phyloP scores from a whole-genome alignment of 495 filamentous ascomycete genomes.

The Penicillium ucsense region DNA sequence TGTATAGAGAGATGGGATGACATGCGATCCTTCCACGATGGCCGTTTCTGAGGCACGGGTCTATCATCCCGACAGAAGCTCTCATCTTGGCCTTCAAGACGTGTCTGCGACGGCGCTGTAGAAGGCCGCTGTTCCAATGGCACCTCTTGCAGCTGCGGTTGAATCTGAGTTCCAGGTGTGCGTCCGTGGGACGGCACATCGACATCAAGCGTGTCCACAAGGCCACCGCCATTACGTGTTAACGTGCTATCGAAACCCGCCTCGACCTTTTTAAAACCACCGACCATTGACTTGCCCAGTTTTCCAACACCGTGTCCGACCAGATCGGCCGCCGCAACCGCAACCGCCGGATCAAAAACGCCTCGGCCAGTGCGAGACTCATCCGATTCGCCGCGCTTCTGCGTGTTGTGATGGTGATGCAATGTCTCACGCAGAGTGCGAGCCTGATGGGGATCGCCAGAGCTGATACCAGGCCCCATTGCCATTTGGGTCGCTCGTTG shows the following conservation, averaged over 20 bases:
- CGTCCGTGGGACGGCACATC: background rate
- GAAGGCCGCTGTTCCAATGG: background rate
- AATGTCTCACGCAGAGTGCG: slow-evolving; percentile 63
- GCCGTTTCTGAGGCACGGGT: slow-evolving; percentile 21
- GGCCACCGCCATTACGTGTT: slow-evolving; percentile 43
- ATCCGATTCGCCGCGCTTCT: slow-evolving; percentile 20
- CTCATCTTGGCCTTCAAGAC: background rate
- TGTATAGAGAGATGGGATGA: slow-evolving; percentile 15
- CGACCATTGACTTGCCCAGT: slow-evolving; percentile 25
- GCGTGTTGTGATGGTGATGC: slow-evolving; percentile 15
- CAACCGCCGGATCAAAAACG: slow-evolving; percentile 34
- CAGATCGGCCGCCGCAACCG: slow-evolving; percentile 29
- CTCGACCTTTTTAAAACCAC: slow-evolving; percentile 18
- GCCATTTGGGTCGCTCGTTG: slow-evolving; percentile 51
- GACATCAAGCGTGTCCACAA: slow-evolving; percentile 16
- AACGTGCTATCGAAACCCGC: slow-evolving; percentile 36
- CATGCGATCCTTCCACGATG: slow-evolving; percentile 35
- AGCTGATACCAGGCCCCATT: slow-evolving; percentile 62
- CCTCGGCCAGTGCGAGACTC: slow-evolving; percentile 8
- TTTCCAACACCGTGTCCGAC: slow-evolving; percentile 56
- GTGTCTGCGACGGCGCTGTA: background rate
- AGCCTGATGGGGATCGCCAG: slow-evolving; percentile 75
- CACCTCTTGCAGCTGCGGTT: too few relatives aligned
- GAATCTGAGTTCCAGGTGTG: background rate
- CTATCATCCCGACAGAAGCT: slow-evolving; percentile 3